Base-by-base conservation (phyloP, 345 rosid species). In the Anastatica hierochuntica region DNA sequence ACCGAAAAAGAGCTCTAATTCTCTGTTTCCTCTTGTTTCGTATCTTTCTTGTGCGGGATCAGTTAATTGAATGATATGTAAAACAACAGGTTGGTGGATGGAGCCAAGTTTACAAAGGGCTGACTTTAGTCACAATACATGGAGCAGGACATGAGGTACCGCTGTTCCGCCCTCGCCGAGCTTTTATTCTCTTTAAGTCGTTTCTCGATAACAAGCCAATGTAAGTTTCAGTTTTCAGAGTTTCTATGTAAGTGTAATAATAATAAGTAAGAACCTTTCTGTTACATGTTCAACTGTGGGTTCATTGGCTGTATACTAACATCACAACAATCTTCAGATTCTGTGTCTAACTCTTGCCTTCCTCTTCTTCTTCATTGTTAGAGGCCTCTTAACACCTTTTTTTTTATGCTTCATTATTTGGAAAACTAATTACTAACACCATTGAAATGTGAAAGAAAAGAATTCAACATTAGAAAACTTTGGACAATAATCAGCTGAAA, bases 141-240 rank as follows among this genome's bases (percentile, higher is more conserved):
- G 96, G 96, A 59, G 95, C 98, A 40, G 98, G 98, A 12, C 96
- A 90, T 1, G 96, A 90, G 54, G 98, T 87, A 35, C 96, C 98
- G 0, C 81, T 87, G 34, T 81, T 49, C 61, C 82, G 89, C 1
- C 96, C 98, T 13, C 83, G 95, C 21, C 79, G 80, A 68, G 92
- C 81, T 15, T 90, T 80, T 56, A 77, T 82, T 72, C 84, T 87
- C 67, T 90, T 90, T 76, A 55, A 74, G 62, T 87, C 96, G 14
- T 90, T 82, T 74, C 71, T 90, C 69, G 81, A 75, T 68, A 75
- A 78, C 74, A 82, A 79, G 74, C 70, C 77, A 6, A 75, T 87
- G 92, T 65, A 57, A 64, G 31, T 7, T 63, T 17, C n/a, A n/a
- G n/a, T n/a, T n/a, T n/a, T n/a, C n/a, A n/a, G n/a, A n/a, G n/a